Base-by-base conservation (phyloP, 495 filamentous ascomycete genomes). In the Podospora pseudopauciseta region DNA sequence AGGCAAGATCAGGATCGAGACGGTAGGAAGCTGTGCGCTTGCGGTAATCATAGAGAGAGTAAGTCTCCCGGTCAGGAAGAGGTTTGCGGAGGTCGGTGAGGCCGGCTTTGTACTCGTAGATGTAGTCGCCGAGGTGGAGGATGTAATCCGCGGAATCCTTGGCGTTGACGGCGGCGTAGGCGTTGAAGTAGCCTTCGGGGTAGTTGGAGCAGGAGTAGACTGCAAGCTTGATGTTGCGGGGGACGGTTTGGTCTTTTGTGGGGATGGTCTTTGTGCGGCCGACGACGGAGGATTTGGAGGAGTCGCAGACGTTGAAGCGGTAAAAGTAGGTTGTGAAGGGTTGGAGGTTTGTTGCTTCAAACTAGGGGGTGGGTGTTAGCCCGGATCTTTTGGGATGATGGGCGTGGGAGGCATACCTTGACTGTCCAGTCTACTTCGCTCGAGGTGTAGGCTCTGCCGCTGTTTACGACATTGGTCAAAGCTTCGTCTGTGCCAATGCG, bases 351-450 rank as follows among this genome's bases (percentile, higher is more conserved):
- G 73, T 76, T 0, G 88, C 88, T 74, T 90, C 88, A 39, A 91
- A 84, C 83, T 86, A 65, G 2, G 44, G 4, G 5, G 18, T 26
- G 23, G 23, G 23, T 18, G 28, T 55, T 19, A 71, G 61, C n/a
- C 34, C 60, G 28, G 23, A 59, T 53, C 18, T 71, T 5, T 54
- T 9, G 39, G 9, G 39, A 16, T 11, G 39, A 16, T 49, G 39
- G 39, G 15, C 15, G 11, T 49, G 39, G 9, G 39, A 27, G 26
- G 23, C 34, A 30, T 23, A 85, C 85, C 81, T 91, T 90, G 39
- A 90, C 80, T 18, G 89, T 91, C 70, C 87, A 91, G 70, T 91
- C 89, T 30, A 91, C 83, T 75, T 91, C 89, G 1, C 84, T 87
- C 55, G 80, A 87, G 0, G 89, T 91, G 73, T 86, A 89, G 0